Evolutionary conservation across 2,329 filamentous ascomycete genomes (phyloP), one percentile per base, ranked within the genome.

Genomic region (Fusarium zealandicum): DNA sequence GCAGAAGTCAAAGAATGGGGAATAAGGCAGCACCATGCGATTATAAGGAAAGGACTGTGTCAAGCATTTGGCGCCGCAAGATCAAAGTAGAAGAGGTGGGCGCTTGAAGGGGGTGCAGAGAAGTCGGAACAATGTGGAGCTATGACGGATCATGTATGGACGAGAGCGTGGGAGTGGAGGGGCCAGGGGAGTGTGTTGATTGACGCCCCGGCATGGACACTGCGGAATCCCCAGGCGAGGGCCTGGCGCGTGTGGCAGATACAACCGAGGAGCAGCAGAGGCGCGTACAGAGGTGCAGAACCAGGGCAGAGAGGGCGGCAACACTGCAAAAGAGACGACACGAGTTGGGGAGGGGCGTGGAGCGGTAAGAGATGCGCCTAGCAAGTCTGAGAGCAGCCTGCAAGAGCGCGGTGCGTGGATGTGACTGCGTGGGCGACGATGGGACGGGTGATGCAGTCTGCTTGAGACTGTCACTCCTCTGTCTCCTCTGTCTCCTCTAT

Each of bases 11-110:
- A 18, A 54, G 42, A 57, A 53, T 56, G 56, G 56, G 51, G 50
- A 52, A 8, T 9, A 46, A 59, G 65, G 65, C 65, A 64, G 62
- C 59, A 58, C 55, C 55, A 58, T 54, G 64, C 39, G 59, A 46
- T 68, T 68, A 68, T 68, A 68, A 67, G 57, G 54, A 54, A 65
- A 67, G 54, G 45, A 20, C 56, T 67, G 59, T 51, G 57, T 63
- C 55, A 56, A 67, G 64, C 58, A 53, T 68, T 68, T 68, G 65
- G 65, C 65, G 65, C 65, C 63, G 58, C 40, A 59, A 59, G 57
- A 64, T 62, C 54, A 64, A 54, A 51, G 54, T 58, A 52, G 51
- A 50, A 55, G 58, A 63, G 57, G 64, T 66, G 57, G 64, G 64
- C 59, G 61, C 57, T 61, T 66, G 61, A 64, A 64, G 61, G 64